Evolutionary conservation across 768 basidiomycete genomes (phyloP).

Genomic region (Suillus paluster): DNA sequence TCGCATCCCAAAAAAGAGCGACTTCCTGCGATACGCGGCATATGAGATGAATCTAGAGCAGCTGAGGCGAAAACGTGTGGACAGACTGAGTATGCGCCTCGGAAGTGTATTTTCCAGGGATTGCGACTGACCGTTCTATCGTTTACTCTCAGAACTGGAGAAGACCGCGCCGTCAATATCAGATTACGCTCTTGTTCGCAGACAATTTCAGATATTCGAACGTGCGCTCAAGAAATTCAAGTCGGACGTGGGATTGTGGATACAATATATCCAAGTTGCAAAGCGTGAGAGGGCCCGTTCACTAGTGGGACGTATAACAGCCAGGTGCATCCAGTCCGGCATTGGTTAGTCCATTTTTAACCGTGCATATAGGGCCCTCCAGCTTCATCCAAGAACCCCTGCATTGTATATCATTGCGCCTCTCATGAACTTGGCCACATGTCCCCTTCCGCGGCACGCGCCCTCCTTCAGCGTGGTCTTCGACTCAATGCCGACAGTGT

Average conservation of each 20-base stretch:
- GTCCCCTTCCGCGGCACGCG: conserved; percentile 79
- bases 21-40: conserved; percentile 89
- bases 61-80: conserved; percentile 73
- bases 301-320: conserved; percentile 81
- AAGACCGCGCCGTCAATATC: conserved; percentile 63
- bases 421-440: conserved; percentile 77
- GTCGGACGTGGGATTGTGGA: conserved; percentile 84
- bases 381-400: conserved; percentile 81
- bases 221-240: conserved; percentile 90
- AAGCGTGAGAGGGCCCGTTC: conserved; percentile 79
- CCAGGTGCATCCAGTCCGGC: conserved; percentile 55
- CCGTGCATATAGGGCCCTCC: conserved; percentile 66
- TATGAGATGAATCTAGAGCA: conserved; percentile 92
- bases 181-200: conserved; percentile 81
- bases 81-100: conserved; percentile 64
- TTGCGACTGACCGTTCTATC: not conserved
- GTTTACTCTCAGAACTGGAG: conserved; percentile 32
- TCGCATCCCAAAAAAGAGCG: conserved; percentile 81
- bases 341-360: not conserved
- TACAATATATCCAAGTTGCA: conserved; percentile 86
- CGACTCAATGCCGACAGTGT: conserved; percentile 73
- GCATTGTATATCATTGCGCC: conserved; percentile 85
- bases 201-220: conserved; percentile 91
- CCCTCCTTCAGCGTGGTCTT: conserved; percentile 84
- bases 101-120: conserved; percentile 4